Base-by-base conservation (phyloP, 2,329 filamentous ascomycete species). In the Ceratocystis papillata region DNA sequence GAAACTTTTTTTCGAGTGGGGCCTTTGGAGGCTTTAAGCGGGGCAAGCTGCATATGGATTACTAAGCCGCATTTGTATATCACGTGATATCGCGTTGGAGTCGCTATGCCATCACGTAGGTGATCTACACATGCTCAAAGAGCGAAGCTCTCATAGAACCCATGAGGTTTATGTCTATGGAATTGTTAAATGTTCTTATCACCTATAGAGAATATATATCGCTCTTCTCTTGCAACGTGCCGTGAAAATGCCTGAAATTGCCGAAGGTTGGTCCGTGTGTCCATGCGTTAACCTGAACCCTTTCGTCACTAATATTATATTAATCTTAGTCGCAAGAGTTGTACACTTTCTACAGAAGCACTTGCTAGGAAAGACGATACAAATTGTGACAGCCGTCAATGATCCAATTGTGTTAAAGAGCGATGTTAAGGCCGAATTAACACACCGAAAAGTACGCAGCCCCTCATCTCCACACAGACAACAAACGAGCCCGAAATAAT, bases 371-470 rank as follows among this genome's bases (percentile, higher is more conserved):
- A 94, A 90, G 77, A 88, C 81, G 8, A 86, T 99, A 68, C 77
- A 81, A 60, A 83, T 81, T 50, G 87, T 89, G 65, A 79, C 82
- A 28, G 87, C 89, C 12, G 81, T 87, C 69, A 87, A 96, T 71
- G 93, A 99, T 77, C 78, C 79, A 71, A 93, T 88, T 73, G 82
- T 99, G 5, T 99, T 92, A 75, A 91, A 92, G 70, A 96, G 86
- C 22, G 91, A 92, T 37, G 95, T 89, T 0, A 89, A 83, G 20
- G 89, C 87, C 0, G 75, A 83, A 8, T 57, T 66, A n/a, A 33
- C 33, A 5, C 22, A 33, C 10, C 60, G 48, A 50, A 64, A 67
- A 30, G 65, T 67, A 30, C 4, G 25, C n/a, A 20, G 15, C 15
- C 8, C 12, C 7, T n/a, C 2, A 53, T 45, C 22, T 25, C 33